Percentiles rank a stretch among this genome's conserved stretches.
Evolutionary conservation across 345 rosid species (phyloP).

Genomic region (Aquilaria sinensis): DNA sequence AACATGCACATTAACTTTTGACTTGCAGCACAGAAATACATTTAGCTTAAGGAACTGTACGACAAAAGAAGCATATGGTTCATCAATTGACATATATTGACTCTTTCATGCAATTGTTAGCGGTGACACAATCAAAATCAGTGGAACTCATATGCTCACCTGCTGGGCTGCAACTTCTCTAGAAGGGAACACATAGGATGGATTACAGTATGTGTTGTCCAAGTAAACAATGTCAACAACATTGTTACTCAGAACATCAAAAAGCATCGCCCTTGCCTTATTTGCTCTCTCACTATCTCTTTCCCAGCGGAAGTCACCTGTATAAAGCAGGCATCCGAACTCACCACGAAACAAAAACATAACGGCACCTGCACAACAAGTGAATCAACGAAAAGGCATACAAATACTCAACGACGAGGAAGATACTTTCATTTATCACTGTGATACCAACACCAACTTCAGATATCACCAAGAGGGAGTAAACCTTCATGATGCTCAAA

Average conservation of each 20-base stretch:
- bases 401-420: not conserved
- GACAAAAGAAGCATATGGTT: not conserved
- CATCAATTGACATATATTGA: not conserved
- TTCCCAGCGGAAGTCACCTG: slow-evolving; percentile 82
- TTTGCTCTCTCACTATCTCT: slow-evolving; percentile 19
- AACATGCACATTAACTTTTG: too few species aligned
- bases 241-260: slow-evolving; percentile 33
- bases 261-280: slow-evolving; percentile 29
- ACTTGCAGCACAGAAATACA: too few species aligned
- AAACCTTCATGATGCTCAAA: too few species aligned
- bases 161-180: slow-evolving; percentile 48
- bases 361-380: slow-evolving; percentile 39
- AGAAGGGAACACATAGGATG: slow-evolving; percentile 52
- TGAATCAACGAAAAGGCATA: not conserved
- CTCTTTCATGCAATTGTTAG: not conserved
- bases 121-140: not conserved
- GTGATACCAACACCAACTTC: too few species aligned
- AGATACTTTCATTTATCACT: too few species aligned
- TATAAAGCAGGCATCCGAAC: slow-evolving; percentile 66
- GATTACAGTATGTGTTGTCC: slow-evolving; percentile 80
- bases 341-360: slow-evolving; percentile 77
- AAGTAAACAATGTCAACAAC: slow-evolving; percentile 47
- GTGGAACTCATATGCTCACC: slow-evolving; percentile 21
- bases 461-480: too few species aligned
- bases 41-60: too few species aligned